Evolutionary conservation across 495 filamentous ascomycete species (phyloP).

Genomic region (Thermothielavioides terrestris): DNA sequence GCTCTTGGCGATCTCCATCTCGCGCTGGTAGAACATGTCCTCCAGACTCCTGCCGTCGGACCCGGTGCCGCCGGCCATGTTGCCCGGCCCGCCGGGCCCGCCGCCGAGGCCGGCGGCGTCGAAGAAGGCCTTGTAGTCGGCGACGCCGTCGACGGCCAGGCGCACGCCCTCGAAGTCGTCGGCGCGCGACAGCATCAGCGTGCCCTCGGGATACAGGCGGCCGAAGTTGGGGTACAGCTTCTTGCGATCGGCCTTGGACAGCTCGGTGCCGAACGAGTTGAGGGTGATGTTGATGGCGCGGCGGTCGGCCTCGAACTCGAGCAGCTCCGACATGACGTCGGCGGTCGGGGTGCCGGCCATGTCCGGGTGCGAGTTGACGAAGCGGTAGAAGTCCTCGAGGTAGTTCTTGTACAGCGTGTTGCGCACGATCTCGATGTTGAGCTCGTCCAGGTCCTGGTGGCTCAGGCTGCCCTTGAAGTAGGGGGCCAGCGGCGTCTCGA

Average conservation of each 20-base stretch:
- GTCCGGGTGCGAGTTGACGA: constrained; percentile 77
- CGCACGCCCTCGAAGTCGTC: constrained; percentile 92
- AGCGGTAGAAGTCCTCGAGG: constrained; percentile 91
- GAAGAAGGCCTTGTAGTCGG: constrained; percentile 90
- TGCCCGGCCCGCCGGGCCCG: constrained; percentile 62
- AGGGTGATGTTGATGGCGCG: constrained; percentile 98
- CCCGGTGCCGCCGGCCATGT: constrained; percentile 70
- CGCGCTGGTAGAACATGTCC: constrained; percentile 97
- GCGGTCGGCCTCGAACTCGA: constrained; percentile 94
- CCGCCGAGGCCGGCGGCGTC: constrained; percentile 82
- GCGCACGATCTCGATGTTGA: constrained; percentile 98
- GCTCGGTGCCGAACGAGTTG: constrained; percentile 97
- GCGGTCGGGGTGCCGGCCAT: constrained; percentile 80
- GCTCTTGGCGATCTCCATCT: constrained; percentile 94
- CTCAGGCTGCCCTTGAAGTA: constrained; percentile 96
- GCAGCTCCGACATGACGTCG: constrained; percentile 87
- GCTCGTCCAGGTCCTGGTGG: constrained; percentile 93
- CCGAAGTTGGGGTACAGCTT: constrained; percentile 95
- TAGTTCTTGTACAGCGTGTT: constrained; percentile 99
- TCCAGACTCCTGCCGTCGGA: constrained; percentile 84
- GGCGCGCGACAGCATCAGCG: constrained; percentile 85
- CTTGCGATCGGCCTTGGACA: constrained; percentile 85
- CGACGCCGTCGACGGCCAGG: constrained; percentile 81
- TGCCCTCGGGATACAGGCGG: constrained; percentile 84
- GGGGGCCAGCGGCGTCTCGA: constrained; percentile 89